Percentiles rank a stretch among this genome's conserved stretches.
phyloP scores from a whole-genome alignment of 208 protist genomes.

The Acanthamoeba culbertsoni region DNA sequence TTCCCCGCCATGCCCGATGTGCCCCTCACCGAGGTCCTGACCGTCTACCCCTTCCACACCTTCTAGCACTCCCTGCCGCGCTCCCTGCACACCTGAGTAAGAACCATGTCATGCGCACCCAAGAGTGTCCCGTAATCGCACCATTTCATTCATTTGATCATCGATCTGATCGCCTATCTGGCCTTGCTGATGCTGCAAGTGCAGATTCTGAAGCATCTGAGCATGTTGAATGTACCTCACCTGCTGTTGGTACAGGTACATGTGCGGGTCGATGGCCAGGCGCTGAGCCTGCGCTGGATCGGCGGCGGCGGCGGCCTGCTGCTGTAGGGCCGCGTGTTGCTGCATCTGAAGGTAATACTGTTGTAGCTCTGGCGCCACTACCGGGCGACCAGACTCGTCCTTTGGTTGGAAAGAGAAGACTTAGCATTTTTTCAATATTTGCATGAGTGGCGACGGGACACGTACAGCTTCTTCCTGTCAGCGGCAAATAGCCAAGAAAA shows the following conservation, averaged over 20 bases:
- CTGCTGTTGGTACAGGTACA: constrained; percentile 43
- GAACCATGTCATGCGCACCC: neutral
- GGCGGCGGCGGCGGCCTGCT: neutral
- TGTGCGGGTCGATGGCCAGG: neutral
- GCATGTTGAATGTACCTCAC: neutral
- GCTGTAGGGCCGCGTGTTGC: neutral
- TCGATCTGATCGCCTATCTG: constrained; percentile 26
- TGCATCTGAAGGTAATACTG: constrained; percentile 52
- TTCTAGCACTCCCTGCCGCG: neutral
- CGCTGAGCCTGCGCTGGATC: neutral
- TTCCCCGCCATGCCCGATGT: constrained; percentile 11
- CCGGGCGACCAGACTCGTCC: neutral
- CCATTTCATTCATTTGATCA: constrained; percentile 25
- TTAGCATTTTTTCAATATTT: neutral
- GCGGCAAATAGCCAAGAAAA: too few relatives aligned
- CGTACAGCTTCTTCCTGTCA: neutral
- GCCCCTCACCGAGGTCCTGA: neutral
- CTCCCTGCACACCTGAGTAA: neutral
- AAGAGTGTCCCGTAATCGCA: neutral
- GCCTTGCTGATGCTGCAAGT: constrained; percentile 32
- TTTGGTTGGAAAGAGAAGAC: neutral
- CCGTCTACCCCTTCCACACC: neutral
- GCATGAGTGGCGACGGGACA: neutral
- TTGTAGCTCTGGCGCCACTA: constrained; percentile 12
- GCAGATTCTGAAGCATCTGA: constrained; percentile 20